A percentile compares a stretch with the other conserved stretches of the same genome.
These are phyloP conservation scores for Cercospora nicotianae DNA, from an alignment of 2,329 filamentous ascomycete genomes.

Conservation along the genomic window DNA sequence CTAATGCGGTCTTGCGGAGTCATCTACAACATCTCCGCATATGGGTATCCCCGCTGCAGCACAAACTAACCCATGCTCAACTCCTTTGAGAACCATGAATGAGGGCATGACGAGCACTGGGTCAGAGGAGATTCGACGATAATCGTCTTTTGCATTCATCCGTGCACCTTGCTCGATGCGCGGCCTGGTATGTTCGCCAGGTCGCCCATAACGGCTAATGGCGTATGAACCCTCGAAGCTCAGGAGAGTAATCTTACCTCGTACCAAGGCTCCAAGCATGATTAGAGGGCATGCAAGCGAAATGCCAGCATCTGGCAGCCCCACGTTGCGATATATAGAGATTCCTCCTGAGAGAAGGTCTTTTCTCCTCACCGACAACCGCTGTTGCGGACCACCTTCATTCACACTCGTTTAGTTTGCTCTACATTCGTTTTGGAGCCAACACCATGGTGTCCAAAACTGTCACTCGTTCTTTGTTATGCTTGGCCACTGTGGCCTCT, in stretches of 20 bases:
- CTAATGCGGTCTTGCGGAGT: neutral
- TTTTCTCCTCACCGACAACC: conserved; percentile 15
- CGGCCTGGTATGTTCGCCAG: conserved; percentile 2
- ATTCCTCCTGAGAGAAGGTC: conserved; percentile 1
- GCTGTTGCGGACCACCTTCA: conserved; percentile 15
- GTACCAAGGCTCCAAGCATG: conserved; percentile 12
- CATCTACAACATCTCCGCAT: neutral
- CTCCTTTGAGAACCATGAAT: neutral
- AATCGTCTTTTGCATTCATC: neutral
- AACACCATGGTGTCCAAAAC: conserved; percentile 18
- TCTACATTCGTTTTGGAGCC: conserved; percentile 12
- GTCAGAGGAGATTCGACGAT: neutral
- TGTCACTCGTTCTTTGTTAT: conserved; percentile 24
- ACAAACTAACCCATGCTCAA: neutral
- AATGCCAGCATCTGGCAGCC: conserved; percentile 5
- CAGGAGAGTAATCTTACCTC: conserved; percentile 15
- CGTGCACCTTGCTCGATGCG: neutral
- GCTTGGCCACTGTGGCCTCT: conserved; percentile 16
- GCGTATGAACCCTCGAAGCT: conserved; percentile 7
- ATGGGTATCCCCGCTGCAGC: neutral
- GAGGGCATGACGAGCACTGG: neutral
- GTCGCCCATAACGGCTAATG: neutral
- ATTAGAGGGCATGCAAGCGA: conserved; percentile 11
- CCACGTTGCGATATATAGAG: conserved; percentile 18
- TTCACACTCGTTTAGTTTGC: conserved; percentile 20